These are phyloP conservation scores for Gynochthodes officinalis DNA, from an alignment of 257 asterid species.

Conservation along the genomic window DNA sequence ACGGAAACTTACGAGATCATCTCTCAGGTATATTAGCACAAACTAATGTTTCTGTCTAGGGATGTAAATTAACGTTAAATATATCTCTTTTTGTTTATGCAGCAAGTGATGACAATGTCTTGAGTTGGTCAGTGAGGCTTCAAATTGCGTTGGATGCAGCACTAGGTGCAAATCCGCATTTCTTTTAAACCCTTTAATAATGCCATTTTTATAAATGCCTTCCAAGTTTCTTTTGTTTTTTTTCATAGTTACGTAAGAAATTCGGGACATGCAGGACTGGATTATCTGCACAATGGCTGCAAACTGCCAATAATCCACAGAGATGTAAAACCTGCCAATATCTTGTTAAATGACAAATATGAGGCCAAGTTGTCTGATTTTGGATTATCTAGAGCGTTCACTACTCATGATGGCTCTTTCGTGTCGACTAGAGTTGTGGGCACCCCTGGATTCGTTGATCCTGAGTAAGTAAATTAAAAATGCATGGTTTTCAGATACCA, in stretches of 20 bases:
- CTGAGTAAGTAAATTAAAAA: constrained; percentile 24
- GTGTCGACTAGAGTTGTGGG: constrained; percentile 30
- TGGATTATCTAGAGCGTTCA: constrained; percentile 38
- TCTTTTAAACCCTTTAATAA: background rate
- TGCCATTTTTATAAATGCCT: background rate
- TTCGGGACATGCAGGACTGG: constrained; percentile 32
- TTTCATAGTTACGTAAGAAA: background rate
- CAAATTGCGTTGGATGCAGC: constrained; percentile 36
- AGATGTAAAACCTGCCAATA: constrained; percentile 44
- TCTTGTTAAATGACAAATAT: constrained; percentile 23
- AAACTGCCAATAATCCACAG: constrained; percentile 40
- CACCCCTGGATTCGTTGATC: constrained; percentile 39
- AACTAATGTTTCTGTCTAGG: too few species aligned
- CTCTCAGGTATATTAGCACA: constrained; percentile 43
- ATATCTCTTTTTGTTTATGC: constrained; percentile 4
- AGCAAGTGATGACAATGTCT: constrained; percentile 16
- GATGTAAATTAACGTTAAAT: too few species aligned
- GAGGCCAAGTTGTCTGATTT: constrained; percentile 41
- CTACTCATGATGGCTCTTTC: constrained; percentile 18
- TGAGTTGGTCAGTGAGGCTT: constrained; percentile 44
- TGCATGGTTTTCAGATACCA: background rate
- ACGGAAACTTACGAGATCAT: constrained; percentile 32
- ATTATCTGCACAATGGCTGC: constrained; percentile 47
- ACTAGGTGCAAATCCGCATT: constrained; percentile 28
- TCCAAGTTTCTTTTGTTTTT: too few species aligned